Evolutionary conservation across 2,329 filamentous ascomycete genomes (phyloP).

Genomic region (Cryphonectria japonica): DNA sequence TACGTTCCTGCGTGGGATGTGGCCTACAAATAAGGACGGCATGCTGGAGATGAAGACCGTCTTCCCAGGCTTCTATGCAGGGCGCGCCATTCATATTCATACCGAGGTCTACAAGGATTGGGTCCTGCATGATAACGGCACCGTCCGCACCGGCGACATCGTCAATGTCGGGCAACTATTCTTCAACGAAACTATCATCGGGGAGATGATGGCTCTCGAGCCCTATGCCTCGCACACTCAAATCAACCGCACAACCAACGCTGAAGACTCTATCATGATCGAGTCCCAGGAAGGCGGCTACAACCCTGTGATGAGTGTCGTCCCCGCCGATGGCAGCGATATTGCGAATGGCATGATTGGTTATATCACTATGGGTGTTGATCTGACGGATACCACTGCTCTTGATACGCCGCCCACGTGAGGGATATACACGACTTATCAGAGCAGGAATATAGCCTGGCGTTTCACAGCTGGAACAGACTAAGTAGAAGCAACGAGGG

Average conservation of each 20-base stretch:
- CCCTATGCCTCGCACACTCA: constrained; percentile 40
- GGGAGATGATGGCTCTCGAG: constrained; percentile 40
- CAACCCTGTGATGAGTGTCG: constrained; percentile 15
- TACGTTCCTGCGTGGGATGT: constrained; percentile 37
- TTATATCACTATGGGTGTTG: constrained; percentile 24
- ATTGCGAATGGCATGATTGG: constrained; percentile 26
- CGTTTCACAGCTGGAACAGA: too few species aligned
- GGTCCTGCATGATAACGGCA: constrained; percentile 30
- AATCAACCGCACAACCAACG: constrained; percentile 43
- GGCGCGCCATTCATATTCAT: constrained; percentile 35
- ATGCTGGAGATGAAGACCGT: constrained; percentile 36
- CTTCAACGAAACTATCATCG: constrained; percentile 36
- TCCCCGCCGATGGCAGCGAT: constrained; percentile 20
- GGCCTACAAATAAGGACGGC: constrained; percentile 36
- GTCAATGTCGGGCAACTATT: constrained; percentile 41
- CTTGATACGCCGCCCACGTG: constrained; percentile 9
- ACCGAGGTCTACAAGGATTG: constrained; percentile 33
- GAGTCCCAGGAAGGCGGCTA: constrained; percentile 9
- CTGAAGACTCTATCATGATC: constrained; percentile 15
- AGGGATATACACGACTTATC: not conserved
- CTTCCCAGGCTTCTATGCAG: constrained; percentile 35
- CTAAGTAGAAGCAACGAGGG: too few species aligned
- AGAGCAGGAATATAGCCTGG: too few species aligned
- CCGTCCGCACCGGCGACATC: constrained; percentile 32
- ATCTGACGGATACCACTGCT: constrained; percentile 9